These are phyloP conservation scores for Volvariella surrecta DNA, from an alignment of 1,284 basidiomycete species.

Conservation along the genomic window DNA sequence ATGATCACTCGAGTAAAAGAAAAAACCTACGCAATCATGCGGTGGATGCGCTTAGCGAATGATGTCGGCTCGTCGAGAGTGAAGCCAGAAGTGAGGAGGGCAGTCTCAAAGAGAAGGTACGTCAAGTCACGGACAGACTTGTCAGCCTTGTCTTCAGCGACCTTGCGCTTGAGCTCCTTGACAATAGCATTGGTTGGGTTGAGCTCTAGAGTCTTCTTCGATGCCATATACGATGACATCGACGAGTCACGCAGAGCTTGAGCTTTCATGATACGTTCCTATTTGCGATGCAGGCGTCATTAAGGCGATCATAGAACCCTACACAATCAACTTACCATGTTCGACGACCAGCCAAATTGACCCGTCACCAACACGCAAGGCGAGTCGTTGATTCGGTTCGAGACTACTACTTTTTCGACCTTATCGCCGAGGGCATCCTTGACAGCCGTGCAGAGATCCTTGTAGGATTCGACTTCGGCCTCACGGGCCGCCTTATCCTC, in stretches of 20 bases:
- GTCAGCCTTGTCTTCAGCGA: conserved; percentile 95
- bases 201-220: conserved; percentile 98
- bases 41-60: conserved; percentile 94
- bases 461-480: conserved; percentile 79
- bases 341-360: conserved; percentile 99
- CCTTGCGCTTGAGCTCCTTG: conserved; percentile 94
- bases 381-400: conserved; percentile 96
- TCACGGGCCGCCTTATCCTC: conserved; percentile 95
- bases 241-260: conserved; percentile 98
- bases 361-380: conserved; percentile 97
- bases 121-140: conserved; percentile 97
- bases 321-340: conserved; percentile 63
- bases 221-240: conserved; percentile 99
- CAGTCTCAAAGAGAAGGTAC: conserved; percentile 94
- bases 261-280: conserved; percentile 99
- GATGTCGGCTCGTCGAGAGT: conserved; percentile 92
- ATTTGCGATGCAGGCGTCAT: conserved; percentile 10
- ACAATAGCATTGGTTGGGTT: conserved; percentile 94
- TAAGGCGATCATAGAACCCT: conserved; percentile 7
- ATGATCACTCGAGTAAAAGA: conserved; percentile 8
- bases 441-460: conserved; percentile 89
- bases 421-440: conserved; percentile 99
- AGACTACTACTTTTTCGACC: conserved; percentile 99
- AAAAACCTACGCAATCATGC: conserved; percentile 75
- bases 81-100: conserved; percentile 91